Base-by-base conservation (phyloP, 306 rosid genomes). In the Quercus parvula region DNA sequence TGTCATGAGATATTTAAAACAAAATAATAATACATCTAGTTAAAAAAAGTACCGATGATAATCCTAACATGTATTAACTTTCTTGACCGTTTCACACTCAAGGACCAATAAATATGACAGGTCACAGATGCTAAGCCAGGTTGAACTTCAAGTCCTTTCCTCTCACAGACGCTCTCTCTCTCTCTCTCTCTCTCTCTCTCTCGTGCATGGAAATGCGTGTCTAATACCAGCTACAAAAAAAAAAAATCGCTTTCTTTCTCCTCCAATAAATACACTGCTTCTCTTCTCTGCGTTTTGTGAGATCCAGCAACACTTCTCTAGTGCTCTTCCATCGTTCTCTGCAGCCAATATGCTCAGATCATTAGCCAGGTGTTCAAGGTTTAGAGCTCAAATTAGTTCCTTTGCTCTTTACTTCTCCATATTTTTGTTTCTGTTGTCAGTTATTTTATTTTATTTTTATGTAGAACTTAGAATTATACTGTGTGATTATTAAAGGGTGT, bases 301-400 rank as follows among this genome's bases (percentile, higher is more conserved):
- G 82, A 84, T 82, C 81, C 77, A 28, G 8, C 75, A 17, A 77
- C 68, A 46, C 35, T 10, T n/a, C 76, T 62, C 30, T 31, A 70
- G 55, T 69, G 14, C 30, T 27, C 70, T 25, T 27, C 78, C 79
- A 20, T 75, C 28, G 22, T 79, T 83, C 88, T 77, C 77, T 73
- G 68, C 33, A 56, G 62, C 49, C 78, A 80, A 11, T 11, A 89
- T 89, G 96, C 80, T 91, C 77, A 78, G 86, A 89, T 81, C 89
- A 79, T 25, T 89, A 77, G 86, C 92, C 74, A 89, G 96, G 97
- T 91, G 64, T 6, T 51, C 49, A 35, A 49, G 5, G 72, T 33
- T 68, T 1, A 68, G 20, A 38, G 72, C 72, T 75, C 74, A 35
- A 19, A 24, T 78, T 30, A 18, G 7, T 18, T 57, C 22, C 56